Evolutionary conservation across 2,329 filamentous ascomycete species (phyloP).

Genomic region (Pseudogymnoascus sp.): DNA sequence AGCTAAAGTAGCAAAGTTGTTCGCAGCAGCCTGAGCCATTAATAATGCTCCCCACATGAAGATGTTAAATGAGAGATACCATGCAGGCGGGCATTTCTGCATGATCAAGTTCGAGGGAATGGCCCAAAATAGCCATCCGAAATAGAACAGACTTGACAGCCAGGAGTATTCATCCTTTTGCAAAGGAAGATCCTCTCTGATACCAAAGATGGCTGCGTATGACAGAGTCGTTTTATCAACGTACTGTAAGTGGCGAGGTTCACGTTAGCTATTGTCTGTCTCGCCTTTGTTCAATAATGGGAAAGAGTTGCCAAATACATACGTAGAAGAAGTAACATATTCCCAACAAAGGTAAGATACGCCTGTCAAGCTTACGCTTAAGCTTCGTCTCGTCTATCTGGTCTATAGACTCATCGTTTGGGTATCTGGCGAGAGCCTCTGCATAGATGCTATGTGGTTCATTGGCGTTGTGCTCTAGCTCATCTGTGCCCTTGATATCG

Average conservation of each 20-base stretch:
- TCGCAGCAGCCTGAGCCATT: conserved; percentile 10
- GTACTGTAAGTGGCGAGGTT: conserved; percentile 30
- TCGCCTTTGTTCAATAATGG: neutral
- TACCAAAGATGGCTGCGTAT: conserved; percentile 53
- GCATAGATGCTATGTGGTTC: neutral
- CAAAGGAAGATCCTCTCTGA: conserved; percentile 42
- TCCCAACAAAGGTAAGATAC: conserved; percentile 32
- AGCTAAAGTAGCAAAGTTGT: conserved; percentile 15
- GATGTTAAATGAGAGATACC: conserved; percentile 19
- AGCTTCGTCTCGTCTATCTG: conserved; percentile 27
- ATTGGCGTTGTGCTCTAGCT: neutral
- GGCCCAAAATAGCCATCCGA: conserved; percentile 27
- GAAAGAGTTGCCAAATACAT: neutral
- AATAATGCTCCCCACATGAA: conserved; percentile 4
- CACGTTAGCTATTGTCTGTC: neutral
- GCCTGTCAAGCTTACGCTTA: conserved; percentile 31
- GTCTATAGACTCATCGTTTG: conserved; percentile 30
- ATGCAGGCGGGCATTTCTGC: conserved; percentile 27
- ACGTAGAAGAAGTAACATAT: conserved; percentile 28
- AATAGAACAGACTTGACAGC: neutral
- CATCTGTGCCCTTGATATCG: neutral
- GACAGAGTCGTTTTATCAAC: conserved; percentile 44
- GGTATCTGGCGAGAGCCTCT: conserved; percentile 4
- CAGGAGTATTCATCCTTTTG: neutral
- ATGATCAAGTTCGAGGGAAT: conserved; percentile 23